Conservation (phyloP, 176 grass and related monocot species). For the Paspalum notatum region DNA sequence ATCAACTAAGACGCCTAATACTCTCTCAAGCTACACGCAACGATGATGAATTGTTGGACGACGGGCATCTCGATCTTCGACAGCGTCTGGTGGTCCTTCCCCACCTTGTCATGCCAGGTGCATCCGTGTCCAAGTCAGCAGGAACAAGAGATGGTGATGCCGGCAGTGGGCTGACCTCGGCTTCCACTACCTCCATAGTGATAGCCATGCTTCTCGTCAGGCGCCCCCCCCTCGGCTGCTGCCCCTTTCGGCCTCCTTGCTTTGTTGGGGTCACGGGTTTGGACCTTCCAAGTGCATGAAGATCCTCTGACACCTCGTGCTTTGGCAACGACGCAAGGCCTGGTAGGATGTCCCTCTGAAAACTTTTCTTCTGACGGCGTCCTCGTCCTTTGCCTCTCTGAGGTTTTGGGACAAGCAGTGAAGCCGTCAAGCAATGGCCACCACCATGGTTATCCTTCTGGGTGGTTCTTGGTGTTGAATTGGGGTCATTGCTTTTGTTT, state of each 20-base stretch:
- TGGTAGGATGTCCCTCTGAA: conserved; percentile 67
- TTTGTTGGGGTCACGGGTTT: conserved; percentile 33
- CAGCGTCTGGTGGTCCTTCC: conserved; percentile 79
- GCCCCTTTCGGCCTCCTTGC: conserved; percentile 38
- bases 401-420: conserved; percentile 42
- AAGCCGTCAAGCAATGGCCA: conserved; percentile 37
- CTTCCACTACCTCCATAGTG: conserved; percentile 38
- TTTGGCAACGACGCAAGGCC: conserved; percentile 51
- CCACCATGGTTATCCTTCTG: conserved; percentile 19
- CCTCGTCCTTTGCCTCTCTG: conserved; percentile 50
- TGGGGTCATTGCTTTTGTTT: conserved; percentile 31
- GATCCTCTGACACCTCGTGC: conserved; percentile 65
- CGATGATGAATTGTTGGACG: conserved; percentile 43
- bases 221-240: conserved; percentile 36
- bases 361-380: conserved; percentile 49
- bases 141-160: conserved; percentile 1
- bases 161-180: conserved; percentile 10
- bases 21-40: conserved; percentile 48
- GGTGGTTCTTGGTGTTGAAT: conserved; percentile 28
- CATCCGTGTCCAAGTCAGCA: conserved; percentile 43
- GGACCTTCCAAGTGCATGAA: conserved; percentile 54
- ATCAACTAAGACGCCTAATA: conserved; percentile 46
- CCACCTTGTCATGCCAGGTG: conserved; percentile 52
- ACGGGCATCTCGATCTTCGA: conserved; percentile 56
- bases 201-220: conserved; percentile 27